Percentiles rank a stretch among this genome's conserved stretches.
phyloP scores from a whole-genome alignment of 805 yeast species.

The Cyberlindnera nakhonratchasimensis region DNA sequence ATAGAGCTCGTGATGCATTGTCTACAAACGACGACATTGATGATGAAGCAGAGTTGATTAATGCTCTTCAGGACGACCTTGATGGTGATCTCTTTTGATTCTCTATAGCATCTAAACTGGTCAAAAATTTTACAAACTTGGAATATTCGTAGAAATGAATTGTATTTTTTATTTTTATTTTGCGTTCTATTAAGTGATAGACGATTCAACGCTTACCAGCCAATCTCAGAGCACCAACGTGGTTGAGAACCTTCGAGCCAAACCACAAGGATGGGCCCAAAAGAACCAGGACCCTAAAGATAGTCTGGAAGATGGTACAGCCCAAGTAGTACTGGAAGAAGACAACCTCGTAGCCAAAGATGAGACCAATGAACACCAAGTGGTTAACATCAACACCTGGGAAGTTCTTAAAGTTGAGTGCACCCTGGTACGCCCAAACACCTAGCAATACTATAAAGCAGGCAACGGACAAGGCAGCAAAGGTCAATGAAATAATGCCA shows the following conservation, averaged over 20 bases:
- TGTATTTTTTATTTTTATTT: background rate
- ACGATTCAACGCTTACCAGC: slow-evolving; percentile 26
- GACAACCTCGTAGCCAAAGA: slow-evolving; percentile 23
- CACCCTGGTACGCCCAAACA: slow-evolving; percentile 20
- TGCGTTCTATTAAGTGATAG: background rate
- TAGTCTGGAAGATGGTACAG: slow-evolving; percentile 24
- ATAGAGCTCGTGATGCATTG: slow-evolving; percentile 19
- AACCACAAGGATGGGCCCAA: slow-evolving; percentile 29
- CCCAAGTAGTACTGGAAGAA: slow-evolving; percentile 29
- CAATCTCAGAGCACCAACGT: slow-evolving; percentile 27
- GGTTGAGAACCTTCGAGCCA: slow-evolving; percentile 28
- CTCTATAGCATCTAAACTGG: no score
- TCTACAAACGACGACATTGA: slow-evolving; percentile 20
- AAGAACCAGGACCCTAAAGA: slow-evolving; percentile 18
- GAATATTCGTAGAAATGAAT: background rate
- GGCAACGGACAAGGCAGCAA: slow-evolving; percentile 17
- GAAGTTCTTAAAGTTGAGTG: slow-evolving; percentile 25
- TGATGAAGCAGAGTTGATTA: slow-evolving; percentile 27
- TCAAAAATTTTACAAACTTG: no score
- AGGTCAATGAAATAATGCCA: slow-evolving; percentile 18
- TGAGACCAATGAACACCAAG: slow-evolving; percentile 19
- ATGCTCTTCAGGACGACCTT: slow-evolving; percentile 27
- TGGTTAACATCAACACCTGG: slow-evolving; percentile 14
- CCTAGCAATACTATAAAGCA: slow-evolving; percentile 15
- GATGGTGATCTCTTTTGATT: slow-evolving; percentile 27